Evolutionary conservation across 2,329 filamentous ascomycete species (phyloP).

Genomic region (Monosporascus sp.): DNA sequence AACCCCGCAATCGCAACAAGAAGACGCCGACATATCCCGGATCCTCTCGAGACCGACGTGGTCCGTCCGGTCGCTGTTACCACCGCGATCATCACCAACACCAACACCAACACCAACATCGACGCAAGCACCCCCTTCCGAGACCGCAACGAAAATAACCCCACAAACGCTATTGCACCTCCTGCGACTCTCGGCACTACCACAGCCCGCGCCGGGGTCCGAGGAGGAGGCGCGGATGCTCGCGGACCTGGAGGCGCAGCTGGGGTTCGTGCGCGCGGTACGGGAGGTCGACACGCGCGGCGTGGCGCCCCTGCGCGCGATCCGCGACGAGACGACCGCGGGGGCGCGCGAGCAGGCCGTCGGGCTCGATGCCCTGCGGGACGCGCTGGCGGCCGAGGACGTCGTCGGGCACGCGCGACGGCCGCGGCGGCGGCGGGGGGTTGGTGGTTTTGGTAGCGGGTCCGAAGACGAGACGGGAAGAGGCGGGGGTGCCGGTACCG

Average conservation of each 20-base stretch:
- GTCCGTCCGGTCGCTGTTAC: conserved; percentile 75
- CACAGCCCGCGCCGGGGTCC: conserved; percentile 55
- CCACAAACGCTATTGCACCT: conserved; percentile 72
- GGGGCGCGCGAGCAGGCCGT: conserved; percentile 54
- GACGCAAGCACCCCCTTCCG: background rate
- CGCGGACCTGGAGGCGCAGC: conserved; percentile 69
- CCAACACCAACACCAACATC: conserved; percentile 22
- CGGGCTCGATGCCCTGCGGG: conserved; percentile 49
- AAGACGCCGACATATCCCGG: conserved; percentile 20
- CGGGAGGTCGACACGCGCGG: conserved; percentile 71
- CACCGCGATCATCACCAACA: conserved; percentile 25
- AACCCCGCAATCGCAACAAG: background rate
- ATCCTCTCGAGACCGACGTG: conserved; percentile 70
- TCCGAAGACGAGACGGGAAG: background rate
- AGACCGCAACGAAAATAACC: conserved; percentile 44
- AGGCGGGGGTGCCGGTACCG: conserved; percentile 9
- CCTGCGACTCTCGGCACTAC: conserved; percentile 82
- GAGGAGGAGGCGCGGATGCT: conserved; percentile 66
- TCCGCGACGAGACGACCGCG: conserved; percentile 70
- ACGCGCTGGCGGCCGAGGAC: conserved; percentile 55
- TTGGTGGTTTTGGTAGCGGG: conserved; percentile 2
- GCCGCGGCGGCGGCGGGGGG: conserved; percentile 16
- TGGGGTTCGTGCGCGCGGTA: conserved; percentile 85
- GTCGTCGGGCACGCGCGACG: conserved; percentile 48
- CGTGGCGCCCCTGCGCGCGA: conserved; percentile 68